A percentile compares a stretch with the other conserved stretches of the same genome.
Evolutionary conservation across 2,329 filamentous ascomycete genomes (phyloP).

Genomic region (Pyricularia grisea): DNA sequence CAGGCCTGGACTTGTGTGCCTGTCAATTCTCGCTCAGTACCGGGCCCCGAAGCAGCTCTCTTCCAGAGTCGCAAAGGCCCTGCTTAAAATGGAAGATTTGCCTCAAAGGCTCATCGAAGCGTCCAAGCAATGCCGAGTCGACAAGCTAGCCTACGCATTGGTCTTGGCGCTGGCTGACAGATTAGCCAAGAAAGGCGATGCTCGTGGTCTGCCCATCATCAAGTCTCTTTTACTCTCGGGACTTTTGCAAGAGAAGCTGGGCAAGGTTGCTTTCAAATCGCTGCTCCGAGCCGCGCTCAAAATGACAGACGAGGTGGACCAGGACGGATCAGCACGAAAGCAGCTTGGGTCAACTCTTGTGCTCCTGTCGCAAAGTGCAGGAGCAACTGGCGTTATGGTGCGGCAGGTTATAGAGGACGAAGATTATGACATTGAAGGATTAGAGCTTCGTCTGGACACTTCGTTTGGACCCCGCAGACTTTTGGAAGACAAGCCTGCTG

Average conservation of each 20-base stretch:
- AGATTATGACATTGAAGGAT: constrained; percentile 61
- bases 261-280: constrained; percentile 55
- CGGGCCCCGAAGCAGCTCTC: constrained; percentile 62
- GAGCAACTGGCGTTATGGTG: constrained; percentile 52
- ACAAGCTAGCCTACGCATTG: constrained; percentile 64
- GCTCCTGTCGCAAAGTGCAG: constrained; percentile 49
- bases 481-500: constrained; percentile 32
- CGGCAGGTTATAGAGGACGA: constrained; percentile 56
- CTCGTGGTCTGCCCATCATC: constrained; percentile 47
- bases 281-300: constrained; percentile 52
- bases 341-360: constrained; percentile 60
- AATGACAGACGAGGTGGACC: constrained; percentile 44
- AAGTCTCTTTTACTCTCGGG: constrained; percentile 50
- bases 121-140: constrained; percentile 55
- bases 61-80: constrained; percentile 56
- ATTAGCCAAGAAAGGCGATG: constrained; percentile 49
- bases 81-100: constrained; percentile 55
- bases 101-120: constrained; percentile 51
- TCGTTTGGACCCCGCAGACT: constrained; percentile 50
- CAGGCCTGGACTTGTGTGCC: constrained; percentile 64
- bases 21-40: constrained; percentile 75
- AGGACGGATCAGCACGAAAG: constrained; percentile 47
- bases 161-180: constrained; percentile 55
- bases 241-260: constrained; percentile 54
- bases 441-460: constrained; percentile 67